Percentiles rank a stretch among this genome's conserved stretches.
Evolutionary conservation across 108 stramenopile species (phyloP).

Genomic region (Fragilariopsis cylindrus): DNA sequence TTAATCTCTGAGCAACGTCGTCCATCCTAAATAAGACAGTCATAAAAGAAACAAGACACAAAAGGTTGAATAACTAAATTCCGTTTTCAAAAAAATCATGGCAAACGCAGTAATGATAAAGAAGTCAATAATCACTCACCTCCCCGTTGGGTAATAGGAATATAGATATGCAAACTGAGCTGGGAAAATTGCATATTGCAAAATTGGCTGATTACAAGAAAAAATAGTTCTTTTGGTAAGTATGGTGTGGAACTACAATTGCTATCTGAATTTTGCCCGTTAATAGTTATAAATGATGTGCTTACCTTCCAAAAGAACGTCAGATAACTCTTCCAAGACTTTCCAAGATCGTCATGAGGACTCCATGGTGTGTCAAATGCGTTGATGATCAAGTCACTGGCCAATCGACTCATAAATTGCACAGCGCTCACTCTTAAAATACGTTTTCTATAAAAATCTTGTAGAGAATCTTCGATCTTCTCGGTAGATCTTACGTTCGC

Average conservation of each 20-base stretch:
- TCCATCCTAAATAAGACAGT: conserved; percentile 49
- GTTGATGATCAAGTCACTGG: conserved; percentile 95
- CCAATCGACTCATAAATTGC: conserved; percentile 89
- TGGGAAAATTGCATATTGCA: conserved; percentile 89
- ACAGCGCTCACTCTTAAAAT: conserved; percentile 89
- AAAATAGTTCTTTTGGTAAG: not conserved
- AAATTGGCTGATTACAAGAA: conserved; percentile 45
- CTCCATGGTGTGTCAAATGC: conserved; percentile 93
- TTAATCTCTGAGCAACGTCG: conserved; percentile 61
- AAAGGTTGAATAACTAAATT: not conserved
- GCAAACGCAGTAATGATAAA: not conserved
- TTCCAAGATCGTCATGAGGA: conserved; percentile 86
- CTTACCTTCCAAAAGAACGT: conserved; percentile 90
- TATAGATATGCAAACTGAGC: conserved; percentile 90
- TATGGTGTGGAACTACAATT: not conserved
- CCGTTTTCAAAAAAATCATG: not conserved
- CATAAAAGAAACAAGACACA: not conserved
- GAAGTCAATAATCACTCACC: not conserved
- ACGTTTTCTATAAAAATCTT: conserved; percentile 88
- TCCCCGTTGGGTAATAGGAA: conserved; percentile 82
- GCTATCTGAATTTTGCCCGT: not conserved
- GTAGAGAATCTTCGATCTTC: conserved; percentile 71
- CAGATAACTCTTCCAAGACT: conserved; percentile 87
- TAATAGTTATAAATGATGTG: conserved; percentile 1
- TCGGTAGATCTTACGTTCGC: conserved; percentile 72